Evolutionary conservation across 306 rosid genomes (phyloP).

Genomic region (Lablab purpureus): DNA sequence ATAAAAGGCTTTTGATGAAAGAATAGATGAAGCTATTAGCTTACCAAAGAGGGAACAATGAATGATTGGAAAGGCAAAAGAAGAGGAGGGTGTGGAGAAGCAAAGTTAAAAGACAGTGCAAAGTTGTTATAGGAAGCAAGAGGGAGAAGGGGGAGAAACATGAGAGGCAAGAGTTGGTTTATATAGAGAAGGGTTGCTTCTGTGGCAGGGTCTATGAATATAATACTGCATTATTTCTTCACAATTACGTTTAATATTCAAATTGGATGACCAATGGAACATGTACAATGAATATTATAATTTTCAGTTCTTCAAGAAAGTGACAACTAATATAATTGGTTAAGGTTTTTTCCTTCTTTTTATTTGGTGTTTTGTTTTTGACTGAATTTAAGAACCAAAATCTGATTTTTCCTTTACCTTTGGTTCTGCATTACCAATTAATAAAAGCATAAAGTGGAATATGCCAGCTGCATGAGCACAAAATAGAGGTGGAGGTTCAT

Average conservation of each 20-base stretch:
- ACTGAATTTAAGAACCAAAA: slow-evolving; percentile 45
- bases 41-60: slow-evolving; percentile 50
- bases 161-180: slow-evolving; percentile 52
- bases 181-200: slow-evolving; percentile 61
- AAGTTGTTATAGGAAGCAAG: slow-evolving; percentile 40
- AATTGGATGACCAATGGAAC: slow-evolving; percentile 40
- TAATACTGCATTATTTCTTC: slow-evolving; percentile 29
- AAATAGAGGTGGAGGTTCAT: slow-evolving; percentile 22
- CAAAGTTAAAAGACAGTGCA: slow-evolving; percentile 45
- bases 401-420: slow-evolving; percentile 33
- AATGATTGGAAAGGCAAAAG: slow-evolving; percentile 20
- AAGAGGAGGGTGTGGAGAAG: slow-evolving; percentile 45
- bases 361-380: slow-evolving; percentile 7
- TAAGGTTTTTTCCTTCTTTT: neutral
- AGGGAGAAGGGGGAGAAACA: slow-evolving; percentile 62
- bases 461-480: slow-evolving; percentile 50
- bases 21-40: slow-evolving; percentile 43
- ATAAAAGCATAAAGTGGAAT: slow-evolving; percentile 22
- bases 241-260: slow-evolving; percentile 47
- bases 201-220: slow-evolving; percentile 36
- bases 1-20: slow-evolving; percentile 43
- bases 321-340: slow-evolving; percentile 51
- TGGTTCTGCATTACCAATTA: neutral
- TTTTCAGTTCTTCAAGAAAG: slow-evolving; percentile 41
- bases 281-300: slow-evolving; percentile 36